Conservation (phyloP, 2,329 filamentous ascomycete genomes). For the Colletotrichum falcatum region DNA sequence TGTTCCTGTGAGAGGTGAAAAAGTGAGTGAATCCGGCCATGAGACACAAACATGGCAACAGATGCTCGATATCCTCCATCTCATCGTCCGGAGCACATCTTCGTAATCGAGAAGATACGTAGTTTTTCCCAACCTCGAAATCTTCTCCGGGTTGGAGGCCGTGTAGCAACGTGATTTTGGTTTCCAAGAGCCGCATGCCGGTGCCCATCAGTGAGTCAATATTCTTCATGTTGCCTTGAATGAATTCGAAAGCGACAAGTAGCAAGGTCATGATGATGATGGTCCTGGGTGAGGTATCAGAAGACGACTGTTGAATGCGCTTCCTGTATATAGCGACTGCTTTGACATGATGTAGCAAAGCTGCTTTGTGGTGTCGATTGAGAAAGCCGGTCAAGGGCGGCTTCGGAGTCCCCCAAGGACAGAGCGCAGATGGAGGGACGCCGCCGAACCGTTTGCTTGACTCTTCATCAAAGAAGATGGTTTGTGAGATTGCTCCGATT, state of each 20-base stretch:
- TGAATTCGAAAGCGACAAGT: slow-evolving; percentile 42
- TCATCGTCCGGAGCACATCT: slow-evolving; percentile 14
- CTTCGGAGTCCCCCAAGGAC: slow-evolving; percentile 7
- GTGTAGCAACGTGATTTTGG: slow-evolving; percentile 14
- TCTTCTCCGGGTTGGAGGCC: not conserved
- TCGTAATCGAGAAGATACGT: not conserved
- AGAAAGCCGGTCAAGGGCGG: not conserved
- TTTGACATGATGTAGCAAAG: slow-evolving; percentile 36
- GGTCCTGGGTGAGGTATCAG: slow-evolving; percentile 27
- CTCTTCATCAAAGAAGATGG: slow-evolving; percentile 32
- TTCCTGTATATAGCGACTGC: slow-evolving; percentile 39
- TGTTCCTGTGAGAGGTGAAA: slow-evolving; percentile 27
- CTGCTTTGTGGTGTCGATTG: slow-evolving; percentile 34
- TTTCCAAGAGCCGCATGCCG: slow-evolving; percentile 31
- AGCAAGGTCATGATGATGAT: slow-evolving; percentile 42
- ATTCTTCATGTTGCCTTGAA: slow-evolving; percentile 40
- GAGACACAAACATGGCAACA: slow-evolving; percentile 33
- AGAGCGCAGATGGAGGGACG: slow-evolving; percentile 5
- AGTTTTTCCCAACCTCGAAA: too few relatives aligned
- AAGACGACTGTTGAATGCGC: slow-evolving; percentile 24
- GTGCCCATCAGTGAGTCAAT: slow-evolving; percentile 36
- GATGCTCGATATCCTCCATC: slow-evolving; percentile 38
- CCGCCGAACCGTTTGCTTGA: not conserved
- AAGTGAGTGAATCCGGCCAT: slow-evolving; percentile 40
- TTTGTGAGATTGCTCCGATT: slow-evolving; percentile 42